phyloP scores from a whole-genome alignment of 345 rosid species.

The Reutealis trisperma region DNA sequence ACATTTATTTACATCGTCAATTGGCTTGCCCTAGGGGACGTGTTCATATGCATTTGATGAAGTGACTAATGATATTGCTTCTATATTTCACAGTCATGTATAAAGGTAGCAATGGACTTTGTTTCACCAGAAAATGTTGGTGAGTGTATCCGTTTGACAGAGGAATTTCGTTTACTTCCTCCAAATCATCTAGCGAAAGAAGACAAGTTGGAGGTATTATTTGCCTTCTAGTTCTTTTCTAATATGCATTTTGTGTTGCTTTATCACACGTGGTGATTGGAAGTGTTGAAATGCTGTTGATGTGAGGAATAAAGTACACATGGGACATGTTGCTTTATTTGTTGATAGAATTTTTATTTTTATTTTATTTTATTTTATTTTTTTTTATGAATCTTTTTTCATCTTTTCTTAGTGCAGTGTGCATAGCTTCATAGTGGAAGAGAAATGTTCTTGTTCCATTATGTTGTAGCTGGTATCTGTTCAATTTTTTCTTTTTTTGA shows the following conservation, averaged over 20 bases:
- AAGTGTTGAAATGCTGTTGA: background rate
- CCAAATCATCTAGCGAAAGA: conserved; percentile 47
- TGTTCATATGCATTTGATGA: too few relatives aligned
- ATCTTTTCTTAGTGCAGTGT: background rate
- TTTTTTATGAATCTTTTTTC: background rate
- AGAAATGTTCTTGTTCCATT: background rate
- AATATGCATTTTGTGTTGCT: background rate
- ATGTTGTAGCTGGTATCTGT: background rate
- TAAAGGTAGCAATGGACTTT: conserved; percentile 55
- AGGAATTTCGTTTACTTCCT: conserved; percentile 55
- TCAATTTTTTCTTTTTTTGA: background rate
- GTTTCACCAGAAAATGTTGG: conserved; percentile 62
- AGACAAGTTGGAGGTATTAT: conserved; percentile 38
- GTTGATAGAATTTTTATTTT: background rate
- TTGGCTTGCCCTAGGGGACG: background rate
- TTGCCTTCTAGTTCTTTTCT: background rate
- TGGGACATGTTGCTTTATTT: background rate
- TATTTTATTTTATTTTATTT: too few relatives aligned
- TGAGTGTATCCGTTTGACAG: conserved; percentile 54
- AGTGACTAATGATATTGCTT: background rate
- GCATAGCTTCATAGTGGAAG: background rate
- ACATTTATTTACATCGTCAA: background rate
- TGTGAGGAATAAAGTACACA: background rate
- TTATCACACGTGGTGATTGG: background rate
- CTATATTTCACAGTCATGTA: conserved; percentile 1